These are phyloP conservation scores for Lathyrus oleraceus DNA, from an alignment of 306 rosid species.

Conservation along the genomic window DNA sequence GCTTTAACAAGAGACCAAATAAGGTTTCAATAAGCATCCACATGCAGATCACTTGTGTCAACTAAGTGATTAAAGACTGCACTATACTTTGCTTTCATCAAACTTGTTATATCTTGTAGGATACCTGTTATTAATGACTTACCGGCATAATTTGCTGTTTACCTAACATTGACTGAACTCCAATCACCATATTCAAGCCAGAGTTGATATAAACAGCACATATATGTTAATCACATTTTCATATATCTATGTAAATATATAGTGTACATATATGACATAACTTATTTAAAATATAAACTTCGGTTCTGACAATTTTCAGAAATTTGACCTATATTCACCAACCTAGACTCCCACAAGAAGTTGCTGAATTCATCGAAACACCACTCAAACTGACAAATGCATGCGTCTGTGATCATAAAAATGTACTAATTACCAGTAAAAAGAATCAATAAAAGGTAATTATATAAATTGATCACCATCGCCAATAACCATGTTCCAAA, in stretches of 20 bases:
- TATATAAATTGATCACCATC: conserved; percentile 44
- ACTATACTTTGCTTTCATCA: too few species aligned
- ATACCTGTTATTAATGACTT: background rate
- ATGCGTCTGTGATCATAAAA: conserved; percentile 23
- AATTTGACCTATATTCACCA: conserved; percentile 28
- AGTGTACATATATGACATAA: background rate
- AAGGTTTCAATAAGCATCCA: too few species aligned
- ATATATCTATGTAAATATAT: conserved; percentile 17
- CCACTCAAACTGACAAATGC: background rate
- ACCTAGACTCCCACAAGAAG: conserved; percentile 1
- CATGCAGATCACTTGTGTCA: too few species aligned
- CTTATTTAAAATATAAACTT: too few species aligned
- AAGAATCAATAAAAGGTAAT: conserved; percentile 31
- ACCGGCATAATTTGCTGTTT: too few species aligned
- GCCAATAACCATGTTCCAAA: conserved; percentile 39
- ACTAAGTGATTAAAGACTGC: too few species aligned
- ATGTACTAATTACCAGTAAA: conserved; percentile 1
- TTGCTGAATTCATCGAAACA: background rate
- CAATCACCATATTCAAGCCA: too few species aligned
- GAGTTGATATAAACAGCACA: background rate
- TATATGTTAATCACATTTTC: conserved; percentile 4
- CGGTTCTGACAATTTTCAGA: too few species aligned
- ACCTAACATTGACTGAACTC: too few species aligned
- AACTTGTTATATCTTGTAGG: too few species aligned
- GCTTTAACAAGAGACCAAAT: too few species aligned